Evolutionary conservation across 140 eudicot species (phyloP).

Genomic region (Anethum foeniculum): DNA sequence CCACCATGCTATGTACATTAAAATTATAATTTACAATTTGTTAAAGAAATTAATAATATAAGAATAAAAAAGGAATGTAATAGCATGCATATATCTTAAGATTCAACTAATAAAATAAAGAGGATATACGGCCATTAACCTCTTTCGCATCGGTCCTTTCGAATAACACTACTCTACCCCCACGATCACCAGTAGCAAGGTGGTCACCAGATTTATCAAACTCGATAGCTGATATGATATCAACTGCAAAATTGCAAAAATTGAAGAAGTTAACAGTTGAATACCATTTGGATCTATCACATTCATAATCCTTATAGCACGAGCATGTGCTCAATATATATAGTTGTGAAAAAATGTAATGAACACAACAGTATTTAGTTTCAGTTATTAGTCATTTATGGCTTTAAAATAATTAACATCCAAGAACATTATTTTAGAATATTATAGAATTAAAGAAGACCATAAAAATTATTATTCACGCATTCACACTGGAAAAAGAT

Average conservation of each 20-base stretch:
- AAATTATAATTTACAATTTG: neutral
- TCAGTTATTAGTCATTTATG: neutral
- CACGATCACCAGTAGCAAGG: conserved; percentile 99
- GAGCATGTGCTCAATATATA: neutral
- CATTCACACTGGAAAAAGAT: neutral
- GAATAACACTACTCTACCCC: conserved; percentile 94
- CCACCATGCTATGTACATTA: conserved; percentile 45
- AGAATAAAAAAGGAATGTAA: neutral
- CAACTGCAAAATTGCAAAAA: conserved; percentile 43
- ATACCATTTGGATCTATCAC: neutral
- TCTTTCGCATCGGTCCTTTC: conserved; percentile 84
- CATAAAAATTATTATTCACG: no score
- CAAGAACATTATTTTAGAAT: neutral
- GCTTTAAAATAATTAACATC: neutral
- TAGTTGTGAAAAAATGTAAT: neutral
- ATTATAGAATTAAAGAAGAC: neutral
- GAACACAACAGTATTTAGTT: neutral
- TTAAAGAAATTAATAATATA: neutral
- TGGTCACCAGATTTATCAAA: conserved; percentile 96
- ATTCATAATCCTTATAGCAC: neutral
- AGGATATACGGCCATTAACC: conserved; percentile 33
- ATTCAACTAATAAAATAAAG: neutral
- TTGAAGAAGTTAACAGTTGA: neutral
- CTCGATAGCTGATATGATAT: conserved; percentile 91
- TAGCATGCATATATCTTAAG: neutral